Conservation (phyloP, 108 stramenopile species). For the Pseudonitzschia multiseries region DNA sequence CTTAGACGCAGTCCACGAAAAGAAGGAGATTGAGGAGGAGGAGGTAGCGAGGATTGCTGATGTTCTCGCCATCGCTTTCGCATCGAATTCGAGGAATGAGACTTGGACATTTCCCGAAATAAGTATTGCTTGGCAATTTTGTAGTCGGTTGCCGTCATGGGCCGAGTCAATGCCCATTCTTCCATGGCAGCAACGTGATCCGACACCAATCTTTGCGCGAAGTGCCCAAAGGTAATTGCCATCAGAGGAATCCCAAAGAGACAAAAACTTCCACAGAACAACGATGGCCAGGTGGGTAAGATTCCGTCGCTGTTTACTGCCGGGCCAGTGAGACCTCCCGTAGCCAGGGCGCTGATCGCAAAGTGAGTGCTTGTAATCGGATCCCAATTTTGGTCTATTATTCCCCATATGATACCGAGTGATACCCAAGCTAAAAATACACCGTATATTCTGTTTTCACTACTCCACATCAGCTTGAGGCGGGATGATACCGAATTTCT, state of each 20-base stretch:
- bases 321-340: constrained; percentile 71
- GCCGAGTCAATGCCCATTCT: constrained; percentile 38
- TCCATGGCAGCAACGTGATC: constrained; percentile 55
- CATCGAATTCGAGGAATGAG: not conserved
- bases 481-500: not conserved
- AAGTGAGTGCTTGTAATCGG: constrained; percentile 69
- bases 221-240: constrained; percentile 62
- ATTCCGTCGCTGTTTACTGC: constrained; percentile 53
- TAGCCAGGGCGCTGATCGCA: constrained; percentile 68
- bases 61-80: not conserved
- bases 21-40: constrained; percentile 11
- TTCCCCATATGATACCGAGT: constrained; percentile 56
- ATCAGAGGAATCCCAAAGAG: constrained; percentile 68
- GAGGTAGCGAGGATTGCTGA: constrained; percentile 3
- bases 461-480: constrained; percentile 11
- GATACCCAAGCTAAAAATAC: constrained; percentile 49
- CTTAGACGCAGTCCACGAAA: constrained; percentile 41
- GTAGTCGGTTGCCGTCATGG: constrained; percentile 51
- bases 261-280: constrained; percentile 70
- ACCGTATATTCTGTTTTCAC: constrained; percentile 50
- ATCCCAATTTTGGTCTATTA: constrained; percentile 56
- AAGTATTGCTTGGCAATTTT: constrained; percentile 51
- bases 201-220: constrained; percentile 58
- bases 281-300: constrained; percentile 47
- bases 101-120: constrained; percentile 1